Conservation (phyloP, 495 filamentous ascomycete genomes). For the Eremomyces bilateralis region DNA sequence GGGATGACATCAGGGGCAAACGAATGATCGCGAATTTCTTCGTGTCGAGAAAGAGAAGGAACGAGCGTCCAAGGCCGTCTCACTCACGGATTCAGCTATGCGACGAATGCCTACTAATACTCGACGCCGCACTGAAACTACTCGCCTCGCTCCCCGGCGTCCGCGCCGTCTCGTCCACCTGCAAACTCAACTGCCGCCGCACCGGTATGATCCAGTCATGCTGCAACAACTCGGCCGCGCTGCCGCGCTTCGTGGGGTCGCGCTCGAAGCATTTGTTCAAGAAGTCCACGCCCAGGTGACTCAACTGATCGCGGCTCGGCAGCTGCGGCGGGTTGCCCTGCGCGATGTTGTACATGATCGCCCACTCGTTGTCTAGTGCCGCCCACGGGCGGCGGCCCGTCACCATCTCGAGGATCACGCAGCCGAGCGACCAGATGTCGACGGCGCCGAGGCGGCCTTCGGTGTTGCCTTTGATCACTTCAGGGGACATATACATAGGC, state of each 20-base stretch:
- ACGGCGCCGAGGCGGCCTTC: slow-evolving; percentile 61
- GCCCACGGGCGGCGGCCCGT: slow-evolving; percentile 92
- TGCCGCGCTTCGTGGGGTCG: slow-evolving; percentile 57
- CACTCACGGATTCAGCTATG: no score
- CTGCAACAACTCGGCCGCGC: slow-evolving; percentile 75
- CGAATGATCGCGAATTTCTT: no score
- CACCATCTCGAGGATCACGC: slow-evolving; percentile 93
- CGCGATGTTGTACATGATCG: slow-evolving; percentile 99
- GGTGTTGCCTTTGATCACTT: slow-evolving; percentile 80
- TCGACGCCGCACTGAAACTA: slow-evolving; percentile 3
- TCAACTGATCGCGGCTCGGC: slow-evolving; percentile 64
- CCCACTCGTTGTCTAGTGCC: slow-evolving; percentile 96
- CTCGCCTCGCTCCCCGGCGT: slow-evolving; percentile 7
- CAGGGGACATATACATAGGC: slow-evolving; percentile 99
- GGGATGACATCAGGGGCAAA: no score
- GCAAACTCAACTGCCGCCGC: slow-evolving; percentile 34
- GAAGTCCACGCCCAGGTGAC: slow-evolving; percentile 68
- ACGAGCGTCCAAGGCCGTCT: no score
- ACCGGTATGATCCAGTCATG: slow-evolving; percentile 83
- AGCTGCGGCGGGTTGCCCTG: slow-evolving; percentile 82
- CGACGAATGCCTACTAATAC: slow-evolving; percentile 4
- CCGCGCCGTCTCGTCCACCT: slow-evolving; percentile 23
- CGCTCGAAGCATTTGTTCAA: slow-evolving; percentile 68
- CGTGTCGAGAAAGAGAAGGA: no score
- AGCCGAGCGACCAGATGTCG: slow-evolving; percentile 93